These are phyloP conservation scores for Allomyces arbusculus DNA, from an alignment of 192 early-diverging fungal species.

Conservation along the genomic window DNA sequence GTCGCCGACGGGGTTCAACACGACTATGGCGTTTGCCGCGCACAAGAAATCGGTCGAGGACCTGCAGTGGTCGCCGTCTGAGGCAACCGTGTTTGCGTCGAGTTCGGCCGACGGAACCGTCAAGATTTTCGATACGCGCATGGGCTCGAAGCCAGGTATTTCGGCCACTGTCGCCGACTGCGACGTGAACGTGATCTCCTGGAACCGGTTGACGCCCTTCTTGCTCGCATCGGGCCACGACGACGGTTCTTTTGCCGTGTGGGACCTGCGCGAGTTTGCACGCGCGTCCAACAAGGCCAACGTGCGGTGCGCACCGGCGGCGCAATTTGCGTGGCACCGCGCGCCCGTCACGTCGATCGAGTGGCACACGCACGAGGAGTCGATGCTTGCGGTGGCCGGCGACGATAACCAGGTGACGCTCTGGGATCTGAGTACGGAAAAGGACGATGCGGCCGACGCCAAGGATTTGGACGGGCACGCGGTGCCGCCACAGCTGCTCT, in stretches of 20 bases:
- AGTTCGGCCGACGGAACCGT: constrained; percentile 80
- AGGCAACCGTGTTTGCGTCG: constrained; percentile 78
- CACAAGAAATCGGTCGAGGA: constrained; percentile 82
- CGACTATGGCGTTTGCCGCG: constrained; percentile 55
- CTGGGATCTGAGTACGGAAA: constrained; percentile 95
- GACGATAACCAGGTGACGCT: constrained; percentile 90
- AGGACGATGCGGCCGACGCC: constrained; percentile 43
- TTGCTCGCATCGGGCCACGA: constrained; percentile 83
- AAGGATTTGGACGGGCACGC: constrained; percentile 41
- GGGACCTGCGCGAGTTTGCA: constrained; percentile 65
- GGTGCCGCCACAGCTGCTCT: constrained; percentile 79
- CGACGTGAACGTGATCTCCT: constrained; percentile 93
- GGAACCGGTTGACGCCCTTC: constrained; percentile 70
- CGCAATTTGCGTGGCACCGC: constrained; percentile 86
- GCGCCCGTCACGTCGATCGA: constrained; percentile 85
- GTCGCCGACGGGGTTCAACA: constrained; percentile 44
- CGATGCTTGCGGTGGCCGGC: constrained; percentile 70
- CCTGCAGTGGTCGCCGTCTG: constrained; percentile 87
- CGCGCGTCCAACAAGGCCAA: constrained; percentile 16
- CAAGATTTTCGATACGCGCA: constrained; percentile 83
- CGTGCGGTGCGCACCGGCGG: constrained; percentile 45
- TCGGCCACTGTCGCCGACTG: constrained; percentile 57
- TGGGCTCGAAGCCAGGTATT: constrained; percentile 52
- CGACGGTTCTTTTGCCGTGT: constrained; percentile 81
- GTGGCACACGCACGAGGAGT: constrained; percentile 86